These are phyloP conservation scores for Xylaria sp. DNA, from an alignment of 2,329 filamentous ascomycete genomes.

Conservation along the genomic window DNA sequence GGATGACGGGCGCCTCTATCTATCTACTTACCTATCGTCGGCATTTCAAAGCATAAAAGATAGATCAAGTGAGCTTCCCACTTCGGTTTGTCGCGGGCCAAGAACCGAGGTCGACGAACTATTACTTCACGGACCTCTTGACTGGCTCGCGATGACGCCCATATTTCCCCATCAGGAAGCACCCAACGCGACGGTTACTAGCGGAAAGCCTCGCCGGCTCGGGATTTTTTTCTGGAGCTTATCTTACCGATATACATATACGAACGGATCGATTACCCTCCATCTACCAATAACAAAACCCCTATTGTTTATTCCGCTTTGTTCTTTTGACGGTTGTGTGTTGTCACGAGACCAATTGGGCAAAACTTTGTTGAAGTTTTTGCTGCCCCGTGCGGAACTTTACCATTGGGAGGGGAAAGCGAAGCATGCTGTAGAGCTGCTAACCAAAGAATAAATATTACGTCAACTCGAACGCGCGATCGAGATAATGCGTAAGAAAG, in stretches of 20 bases:
- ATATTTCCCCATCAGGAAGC: slow-evolving; percentile 8
- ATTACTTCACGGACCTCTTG: not conserved
- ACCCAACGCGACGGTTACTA: slow-evolving; percentile 25
- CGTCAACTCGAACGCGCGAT: slow-evolving; percentile 14
- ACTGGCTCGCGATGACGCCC: slow-evolving; percentile 15
- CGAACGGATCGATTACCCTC: not conserved
- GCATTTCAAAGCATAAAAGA: slow-evolving; percentile 8
- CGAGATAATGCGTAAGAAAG: not conserved
- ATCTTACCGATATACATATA: too few relatives aligned
- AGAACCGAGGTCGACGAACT: slow-evolving; percentile 10
- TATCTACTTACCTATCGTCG: slow-evolving; percentile 11
- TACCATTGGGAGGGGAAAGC: slow-evolving; percentile 3
- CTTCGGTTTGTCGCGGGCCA: slow-evolving; percentile 38
- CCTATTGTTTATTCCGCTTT: not conserved
- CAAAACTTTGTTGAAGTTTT: slow-evolving; percentile 2
- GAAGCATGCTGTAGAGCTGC: not conserved
- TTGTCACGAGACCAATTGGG: slow-evolving; percentile 20
- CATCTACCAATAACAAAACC: not conserved
- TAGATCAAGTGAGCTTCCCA: not conserved
- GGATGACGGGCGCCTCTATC: not conserved
- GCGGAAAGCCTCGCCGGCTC: slow-evolving; percentile 28
- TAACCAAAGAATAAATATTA: slow-evolving; percentile 8
- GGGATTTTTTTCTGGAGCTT: too few relatives aligned
- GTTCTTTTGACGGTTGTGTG: slow-evolving; percentile 4
- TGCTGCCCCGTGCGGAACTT: slow-evolving; percentile 26